Base-by-base conservation (phyloP, 345 rosid genomes). In the Ailanthus altissimus region DNA sequence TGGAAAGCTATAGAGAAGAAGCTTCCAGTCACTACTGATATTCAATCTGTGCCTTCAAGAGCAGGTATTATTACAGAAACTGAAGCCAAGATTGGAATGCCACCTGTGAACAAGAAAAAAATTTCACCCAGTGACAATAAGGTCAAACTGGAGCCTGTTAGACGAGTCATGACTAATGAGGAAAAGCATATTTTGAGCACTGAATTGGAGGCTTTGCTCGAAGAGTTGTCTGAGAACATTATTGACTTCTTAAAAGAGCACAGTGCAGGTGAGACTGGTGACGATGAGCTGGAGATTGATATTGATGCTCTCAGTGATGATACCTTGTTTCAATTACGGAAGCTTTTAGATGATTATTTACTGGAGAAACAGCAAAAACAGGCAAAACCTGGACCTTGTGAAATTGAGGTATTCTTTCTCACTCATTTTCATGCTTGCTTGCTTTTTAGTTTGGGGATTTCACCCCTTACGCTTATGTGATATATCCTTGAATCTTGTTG, bases 251-350 rank as follows among this genome's bases (percentile, higher is more conserved):
- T 95, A 25, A 91, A 90, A 81, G 89, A 90, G 85, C 89, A 90
- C 18, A 87, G 67, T 83, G 90, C 81, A 43, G 92, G 81, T 58
- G 93, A 86, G 79, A 79, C 83, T 21, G 83, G 80, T 8, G 98
- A 93, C 72, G 90, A 83, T 71, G 99, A 93, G 86, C 90, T 95
- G 80, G 98, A 92, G 88, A 89, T 95, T 78, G 98, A 95, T 83
- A 86, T 95, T 68, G 89, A 86, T 78, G 84, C 91, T 47, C 91
- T 93, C 14, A 83, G 88, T 60, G 85, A 88, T 79, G 94, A 87
- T 71, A 86, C 88, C 36, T 81, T 93, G 90, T 92, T 91, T 72
- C 83, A 68, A 75, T 77, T 95, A 70, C 81, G 90, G 74, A 87
- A 88, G 83, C 91, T 93, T 81, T 70, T 95, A 68, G 99, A 93